Base-by-base conservation (phyloP, 2,329 filamentous ascomycete species). In the Aspergillus sp. region DNA sequence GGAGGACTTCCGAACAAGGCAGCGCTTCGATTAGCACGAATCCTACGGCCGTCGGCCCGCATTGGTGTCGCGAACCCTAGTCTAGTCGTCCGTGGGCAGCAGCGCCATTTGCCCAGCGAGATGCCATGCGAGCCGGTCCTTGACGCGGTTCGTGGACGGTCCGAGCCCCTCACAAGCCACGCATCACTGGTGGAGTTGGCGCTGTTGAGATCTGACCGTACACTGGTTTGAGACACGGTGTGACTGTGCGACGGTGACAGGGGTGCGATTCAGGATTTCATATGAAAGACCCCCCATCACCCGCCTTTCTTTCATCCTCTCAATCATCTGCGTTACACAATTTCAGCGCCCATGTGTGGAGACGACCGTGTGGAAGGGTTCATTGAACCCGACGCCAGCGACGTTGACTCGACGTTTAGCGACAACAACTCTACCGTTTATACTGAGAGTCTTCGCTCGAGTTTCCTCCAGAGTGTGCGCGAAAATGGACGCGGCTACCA, bases 401-500 rank as follows among this genome's bases (percentile, higher is more conserved):
- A 57, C 31, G 17, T 30, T 3, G 54, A 57, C 31, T 57, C 55
- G 11, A 22, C 55, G 13, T 45, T 57, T 25, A n/a, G 22, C 23
- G 55, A 57, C 13, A 41, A 47, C 31, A 23, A 38, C 17, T 57
- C 55, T 4, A 57, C 47, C 2, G 23, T 66, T 23, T 65, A 66
- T 47, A 59, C 64, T 41, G 66, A 67, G 17, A 70, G 66, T 7
- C 54, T 71, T 1, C 67, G 67, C 4, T 66, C 63, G 2, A 76
- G 73, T 48, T 65, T 76, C 8, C 59, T 73, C 7, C 64, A 77
- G 47, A 78, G 75, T 67, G 66, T 75, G 47, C 78, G 74, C 60
- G 76, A 77, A 58, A 75, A 77, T 65, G 76, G 76, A n/a, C 73
- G 75, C n/a, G 71, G 75, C 13, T 77, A 77, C 60, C 73, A 75